A percentile compares a stretch with the other conserved stretches of the same genome.
These are phyloP conservation scores for Nepenthes gracilis DNA, from an alignment of 148 eudicot species.

Conservation along the genomic window DNA sequence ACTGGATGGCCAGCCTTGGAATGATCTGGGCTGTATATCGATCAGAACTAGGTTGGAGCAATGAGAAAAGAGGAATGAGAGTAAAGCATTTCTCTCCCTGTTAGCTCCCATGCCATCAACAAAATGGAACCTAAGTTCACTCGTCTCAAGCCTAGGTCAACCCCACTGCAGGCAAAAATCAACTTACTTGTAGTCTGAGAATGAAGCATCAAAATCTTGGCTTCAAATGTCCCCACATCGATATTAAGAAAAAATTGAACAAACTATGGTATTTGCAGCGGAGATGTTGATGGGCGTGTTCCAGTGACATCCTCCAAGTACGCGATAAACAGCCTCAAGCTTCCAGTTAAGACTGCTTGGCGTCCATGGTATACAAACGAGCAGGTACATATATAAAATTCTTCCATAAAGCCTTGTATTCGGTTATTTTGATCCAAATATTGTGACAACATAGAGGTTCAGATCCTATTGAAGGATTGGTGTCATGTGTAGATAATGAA, in stretches of 20 bases:
- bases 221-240: no score
- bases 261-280: slow-evolving; percentile 16
- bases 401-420: background rate
- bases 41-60: no score
- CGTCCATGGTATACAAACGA: slow-evolving; percentile 32
- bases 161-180: background rate
- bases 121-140: background rate
- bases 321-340: slow-evolving; percentile 34
- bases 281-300: slow-evolving; percentile 42
- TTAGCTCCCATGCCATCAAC: background rate
- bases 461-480: background rate
- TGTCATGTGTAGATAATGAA: no score
- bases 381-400: slow-evolving; percentile 18
- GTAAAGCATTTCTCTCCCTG: no score
- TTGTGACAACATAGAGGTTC: background rate
- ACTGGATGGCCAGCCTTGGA: no score
- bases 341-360: slow-evolving; percentile 33
- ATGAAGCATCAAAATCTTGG: no score
- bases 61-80: no score
- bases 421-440: background rate
- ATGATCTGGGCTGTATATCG: no score
- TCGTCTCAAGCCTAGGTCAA: background rate
- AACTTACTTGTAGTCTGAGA: no score
- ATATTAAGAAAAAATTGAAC: no score
- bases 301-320: slow-evolving; percentile 46